Evolutionary conservation across 257 asterid genomes (phyloP), one percentile per base, ranked within the genome.

Genomic region (Solanum neorickii): DNA sequence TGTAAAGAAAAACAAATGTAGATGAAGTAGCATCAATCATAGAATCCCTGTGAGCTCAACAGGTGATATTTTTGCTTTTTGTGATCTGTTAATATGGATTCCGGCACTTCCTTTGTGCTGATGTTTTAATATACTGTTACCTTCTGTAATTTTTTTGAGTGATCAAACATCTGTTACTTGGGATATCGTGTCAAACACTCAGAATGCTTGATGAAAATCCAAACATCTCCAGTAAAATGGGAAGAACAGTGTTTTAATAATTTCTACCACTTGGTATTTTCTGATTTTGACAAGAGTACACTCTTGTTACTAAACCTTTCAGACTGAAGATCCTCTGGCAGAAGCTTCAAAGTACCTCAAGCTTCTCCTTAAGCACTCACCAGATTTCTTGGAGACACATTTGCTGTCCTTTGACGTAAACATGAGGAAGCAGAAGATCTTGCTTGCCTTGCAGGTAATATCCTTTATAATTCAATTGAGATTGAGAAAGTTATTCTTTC

Each of bases 261-360:
- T 31, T 46, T 82, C 62, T 4, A 39, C 85, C 69, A 82, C 21
- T 49, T 31, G 21, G n/a, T 29, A 31, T 29, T 16, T 80, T 82
- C 29, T 82, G 85, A 82, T 82, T 80, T 49, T 49, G 69, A 82
- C 33, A 21, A 47, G 66, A 78, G 31, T 82, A 20, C 59, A 49
- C 18, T 47, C 85, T 82, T 82, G 85, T 82, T 31, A 2, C 85
- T 82, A 49, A 82, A 82, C 44, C 46, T 82, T 82, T 90, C 91
- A 97, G 99, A 96, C 95, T 86, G 99, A 96, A 91, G 99, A 96
- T 90, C 98, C 99, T 84, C 84, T 97, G 90, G 86, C 87, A 80
- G 99, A 97, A 94, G 99, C 99, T 73, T 95, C 99, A 23, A 97
- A 94, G 92, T 97, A 94, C 93, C 91, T 95, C 95, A 96, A 97